These are phyloP conservation scores for Lachancea sp. DNA, from an alignment of 805 yeast genomes.

Conservation along the genomic window DNA sequence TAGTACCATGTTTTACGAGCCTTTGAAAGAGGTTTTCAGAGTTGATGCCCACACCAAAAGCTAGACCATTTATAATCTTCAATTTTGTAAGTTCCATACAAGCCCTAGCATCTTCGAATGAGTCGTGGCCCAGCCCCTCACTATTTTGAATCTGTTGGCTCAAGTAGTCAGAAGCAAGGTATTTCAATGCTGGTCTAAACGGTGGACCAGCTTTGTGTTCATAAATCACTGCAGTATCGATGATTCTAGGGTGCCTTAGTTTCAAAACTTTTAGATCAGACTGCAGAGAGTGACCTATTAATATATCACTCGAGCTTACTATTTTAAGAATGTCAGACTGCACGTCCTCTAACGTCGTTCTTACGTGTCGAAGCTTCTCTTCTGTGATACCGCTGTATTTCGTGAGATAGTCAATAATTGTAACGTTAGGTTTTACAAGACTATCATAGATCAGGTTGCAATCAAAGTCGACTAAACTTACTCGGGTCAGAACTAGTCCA, in stretches of 20 bases:
- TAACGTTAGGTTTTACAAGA: constrained; percentile 69
- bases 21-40: constrained; percentile 40
- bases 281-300: constrained; percentile 88
- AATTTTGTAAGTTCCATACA: constrained; percentile 70
- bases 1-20: constrained; percentile 26
- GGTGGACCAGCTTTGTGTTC: constrained; percentile 86
- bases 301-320: constrained; percentile 53
- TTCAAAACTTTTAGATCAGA: constrained; percentile 69
- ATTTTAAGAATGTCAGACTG: constrained; percentile 48
- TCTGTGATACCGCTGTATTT: constrained; percentile 81
- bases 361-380: constrained; percentile 54
- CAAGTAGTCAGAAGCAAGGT: constrained; percentile 55
- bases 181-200: constrained; percentile 66
- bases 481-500: constrained; percentile 68
- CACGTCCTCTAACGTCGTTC: constrained; percentile 59
- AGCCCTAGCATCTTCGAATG: constrained; percentile 77
- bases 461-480: constrained; percentile 63
- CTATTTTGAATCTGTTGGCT: constrained; percentile 59
- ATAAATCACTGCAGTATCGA: constrained; percentile 73
- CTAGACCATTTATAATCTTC: constrained; percentile 60
- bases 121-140: constrained; percentile 65
- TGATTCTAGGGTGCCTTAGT: constrained; percentile 62
- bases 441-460: constrained; percentile 59
- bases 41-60: constrained; percentile 50
- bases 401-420: constrained; percentile 76